phyloP scores from a whole-genome alignment of 306 rosid species.

The Lablab purpureus region DNA sequence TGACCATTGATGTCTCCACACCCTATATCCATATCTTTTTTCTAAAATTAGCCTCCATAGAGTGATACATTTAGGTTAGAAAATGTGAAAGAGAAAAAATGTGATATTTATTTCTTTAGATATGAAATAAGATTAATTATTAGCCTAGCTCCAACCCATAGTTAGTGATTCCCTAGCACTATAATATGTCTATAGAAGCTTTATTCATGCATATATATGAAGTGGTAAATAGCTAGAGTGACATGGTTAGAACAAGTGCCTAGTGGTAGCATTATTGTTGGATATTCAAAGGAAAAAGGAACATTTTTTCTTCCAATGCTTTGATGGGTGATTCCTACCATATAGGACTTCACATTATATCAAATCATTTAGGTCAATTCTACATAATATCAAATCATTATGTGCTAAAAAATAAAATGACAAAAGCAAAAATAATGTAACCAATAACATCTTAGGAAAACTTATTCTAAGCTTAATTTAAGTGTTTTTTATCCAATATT shows the following conservation, averaged over 20 bases:
- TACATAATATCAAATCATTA: background rate
- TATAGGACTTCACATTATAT: background rate
- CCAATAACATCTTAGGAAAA: background rate
- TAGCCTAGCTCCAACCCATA: background rate
- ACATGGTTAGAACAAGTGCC: background rate
- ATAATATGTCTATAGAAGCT: no score
- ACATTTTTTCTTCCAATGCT: background rate
- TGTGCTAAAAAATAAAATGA: background rate
- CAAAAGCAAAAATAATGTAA: background rate
- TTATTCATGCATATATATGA: no score
- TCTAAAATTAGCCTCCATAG: constrained; percentile 2
- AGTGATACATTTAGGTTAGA: background rate
- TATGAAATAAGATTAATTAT: background rate
- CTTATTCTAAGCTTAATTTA: background rate
- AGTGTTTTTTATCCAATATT: background rate
- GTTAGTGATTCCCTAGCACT: background rate
- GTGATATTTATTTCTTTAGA: background rate
- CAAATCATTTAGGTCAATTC: no score
- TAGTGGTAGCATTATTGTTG: background rate
- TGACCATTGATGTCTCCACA: background rate
- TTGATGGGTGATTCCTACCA: background rate
- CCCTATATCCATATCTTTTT: background rate
- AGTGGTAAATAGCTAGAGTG: no score
- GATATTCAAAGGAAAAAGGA: background rate
- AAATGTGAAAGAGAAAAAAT: background rate